phyloP scores from a whole-genome alignment of 768 basidiomycete genomes.

The Lactarius akahatsu region DNA sequence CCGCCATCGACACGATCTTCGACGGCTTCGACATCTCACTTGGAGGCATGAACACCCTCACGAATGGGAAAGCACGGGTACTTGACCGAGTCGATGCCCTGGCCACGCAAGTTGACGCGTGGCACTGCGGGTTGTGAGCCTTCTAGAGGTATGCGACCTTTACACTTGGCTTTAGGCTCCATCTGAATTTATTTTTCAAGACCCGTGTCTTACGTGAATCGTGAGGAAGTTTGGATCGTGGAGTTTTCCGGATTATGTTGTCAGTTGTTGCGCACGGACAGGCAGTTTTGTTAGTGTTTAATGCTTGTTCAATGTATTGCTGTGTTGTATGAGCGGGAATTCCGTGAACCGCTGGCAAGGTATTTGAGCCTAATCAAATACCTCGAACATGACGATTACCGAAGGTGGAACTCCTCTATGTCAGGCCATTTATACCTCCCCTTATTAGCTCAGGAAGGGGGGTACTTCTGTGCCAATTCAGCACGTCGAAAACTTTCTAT shows the following conservation, averaged over 20 bases:
- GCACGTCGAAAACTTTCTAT: too few species aligned
- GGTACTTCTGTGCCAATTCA: not conserved
- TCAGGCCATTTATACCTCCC: not conserved
- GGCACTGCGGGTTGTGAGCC: not conserved
- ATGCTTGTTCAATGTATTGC: not conserved
- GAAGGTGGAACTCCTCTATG: not conserved
- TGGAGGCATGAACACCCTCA: conserved; percentile 55
- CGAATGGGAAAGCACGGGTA: conserved; percentile 29
- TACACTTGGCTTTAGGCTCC: not conserved
- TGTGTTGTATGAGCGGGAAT: not conserved
- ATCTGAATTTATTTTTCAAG: not conserved
- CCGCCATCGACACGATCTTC: conserved; percentile 35
- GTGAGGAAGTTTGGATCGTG: not conserved
- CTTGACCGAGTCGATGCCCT: not conserved
- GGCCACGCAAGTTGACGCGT: not conserved
- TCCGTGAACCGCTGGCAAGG: not conserved
- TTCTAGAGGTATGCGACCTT: not conserved
- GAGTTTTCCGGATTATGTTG: not conserved
- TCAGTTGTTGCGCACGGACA: not conserved
- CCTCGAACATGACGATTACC: not conserved
- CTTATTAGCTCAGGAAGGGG: not conserved
- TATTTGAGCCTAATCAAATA: not conserved
- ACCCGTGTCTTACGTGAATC: not conserved
- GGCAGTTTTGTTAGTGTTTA: not conserved
- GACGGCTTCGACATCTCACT: conserved; percentile 50